Evolutionary conservation across 2,329 filamentous ascomycete genomes (phyloP).

Genomic region (Talaromyces sp.): DNA sequence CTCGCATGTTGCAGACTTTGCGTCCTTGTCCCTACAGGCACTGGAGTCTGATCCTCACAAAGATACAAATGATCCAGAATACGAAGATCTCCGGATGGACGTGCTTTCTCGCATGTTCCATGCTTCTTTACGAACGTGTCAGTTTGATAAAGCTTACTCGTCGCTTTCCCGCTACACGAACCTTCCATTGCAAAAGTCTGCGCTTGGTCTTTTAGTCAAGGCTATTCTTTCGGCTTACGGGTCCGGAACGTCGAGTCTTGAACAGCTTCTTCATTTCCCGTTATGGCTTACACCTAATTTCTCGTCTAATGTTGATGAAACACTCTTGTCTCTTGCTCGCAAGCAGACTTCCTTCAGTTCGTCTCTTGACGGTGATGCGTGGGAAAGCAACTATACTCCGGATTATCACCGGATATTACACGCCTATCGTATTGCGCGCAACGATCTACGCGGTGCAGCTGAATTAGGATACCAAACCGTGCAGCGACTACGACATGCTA

Average conservation of each 20-base stretch:
- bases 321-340: constrained; percentile 70
- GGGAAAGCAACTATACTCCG: constrained; percentile 43
- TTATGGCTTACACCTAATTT: constrained; percentile 65
- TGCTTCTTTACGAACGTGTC: constrained; percentile 72
- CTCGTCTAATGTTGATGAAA: constrained; percentile 73
- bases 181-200: constrained; percentile 67
- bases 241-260: constrained; percentile 46
- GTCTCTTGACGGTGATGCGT: constrained; percentile 38
- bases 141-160: constrained; percentile 79
- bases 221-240: constrained; percentile 42
- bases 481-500: constrained; percentile 48
- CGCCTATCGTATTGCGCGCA: constrained; percentile 79
- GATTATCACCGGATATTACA: constrained; percentile 90
- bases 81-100: constrained; percentile 57
- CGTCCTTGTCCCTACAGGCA: constrained; percentile 70
- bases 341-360: constrained; percentile 62
- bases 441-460: constrained; percentile 79
- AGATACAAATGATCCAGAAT: constrained; percentile 37
- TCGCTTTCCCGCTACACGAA: constrained; percentile 73
- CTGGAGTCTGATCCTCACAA: constrained; percentile 35
- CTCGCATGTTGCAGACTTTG: constrained; percentile 81
- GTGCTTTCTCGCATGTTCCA: constrained; percentile 82
- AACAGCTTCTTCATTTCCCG: constrained; percentile 69
- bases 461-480: constrained; percentile 57
- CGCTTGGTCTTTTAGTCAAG: constrained; percentile 65